Base-by-base conservation (phyloP, 164 flowering plant genomes). In the Vitis amurensis region DNA sequence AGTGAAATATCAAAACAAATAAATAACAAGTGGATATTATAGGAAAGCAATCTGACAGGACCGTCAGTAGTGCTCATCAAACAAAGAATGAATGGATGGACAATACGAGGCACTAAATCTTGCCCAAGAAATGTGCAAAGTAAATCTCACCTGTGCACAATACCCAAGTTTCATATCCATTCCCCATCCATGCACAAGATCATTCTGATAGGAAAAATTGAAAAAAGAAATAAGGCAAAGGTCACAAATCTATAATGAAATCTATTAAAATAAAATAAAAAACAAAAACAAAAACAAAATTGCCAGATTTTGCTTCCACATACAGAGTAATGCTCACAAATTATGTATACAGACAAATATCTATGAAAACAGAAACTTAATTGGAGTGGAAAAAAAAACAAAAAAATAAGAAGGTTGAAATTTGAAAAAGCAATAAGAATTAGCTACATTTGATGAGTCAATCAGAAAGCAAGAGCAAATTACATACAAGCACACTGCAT, bases 171-270 rank as follows among this genome's bases (percentile, higher is more conserved):
- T 93, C 91, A 88, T 93, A 79, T 96, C 99, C 97, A 93, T 70
- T 75, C 98, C 98, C 99, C 98, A 93, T 69, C 98, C 99, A 72
- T 93, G 97, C 61, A 93, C 90, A 55, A 96, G 94, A 81, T 96
- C 99, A 85, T 91, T 96, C 99, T 96, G 89, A 13, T 57, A 37
- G 7, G 44, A 59, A 76, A 19, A 19, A 19, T 19, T 19, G 23
- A 19, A 19, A 49, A 73, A 73, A 67, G 15, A 58, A 63, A 70
- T 3, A 37, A 37, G 44, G 44, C 7, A 37, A 37, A 50, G 55
- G 44, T 58, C 60, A 9, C 17, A 29, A n/a, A 27, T 37, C 49
- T 10, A 9, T 15, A 31, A 23, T 62, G 8, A 13, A 61, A 12
- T 74, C 8, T 37, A 37, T 37, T 4, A 37, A 23, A 55, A 52